These are phyloP conservation scores for Pisolithus tinctorius DNA, from an alignment of 768 basidiomycete genomes.

Conservation along the genomic window DNA sequence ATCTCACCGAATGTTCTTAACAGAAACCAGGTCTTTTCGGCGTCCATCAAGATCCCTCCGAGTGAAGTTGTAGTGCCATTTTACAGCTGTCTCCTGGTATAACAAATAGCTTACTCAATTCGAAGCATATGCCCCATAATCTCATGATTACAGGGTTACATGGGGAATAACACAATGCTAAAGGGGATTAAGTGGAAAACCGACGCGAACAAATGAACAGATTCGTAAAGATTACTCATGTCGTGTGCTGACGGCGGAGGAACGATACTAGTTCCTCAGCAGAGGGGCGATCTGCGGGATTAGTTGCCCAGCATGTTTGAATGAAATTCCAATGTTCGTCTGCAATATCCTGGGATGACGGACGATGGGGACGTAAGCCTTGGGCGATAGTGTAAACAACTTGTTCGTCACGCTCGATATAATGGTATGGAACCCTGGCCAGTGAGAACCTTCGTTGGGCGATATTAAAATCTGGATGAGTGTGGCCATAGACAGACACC, in stretches of 20 bases:
- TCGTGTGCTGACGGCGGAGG: background rate
- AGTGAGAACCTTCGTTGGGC: slow-evolving; percentile 1
- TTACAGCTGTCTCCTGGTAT: no score
- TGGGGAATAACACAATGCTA: background rate
- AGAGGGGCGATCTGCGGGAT: background rate
- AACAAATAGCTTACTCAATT: no score
- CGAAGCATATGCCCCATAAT: no score
- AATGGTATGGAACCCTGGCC: slow-evolving; percentile 7
- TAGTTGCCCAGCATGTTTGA: slow-evolving; percentile 13
- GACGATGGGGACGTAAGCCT: slow-evolving; percentile 3
- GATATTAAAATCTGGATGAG: background rate
- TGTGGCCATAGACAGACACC: slow-evolving; percentile 11
- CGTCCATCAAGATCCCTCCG: no score
- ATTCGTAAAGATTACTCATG: background rate
- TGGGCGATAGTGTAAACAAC: slow-evolving; percentile 3
- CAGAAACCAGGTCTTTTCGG: no score
- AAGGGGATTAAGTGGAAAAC: background rate
- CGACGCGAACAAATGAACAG: background rate
- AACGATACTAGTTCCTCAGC: background rate
- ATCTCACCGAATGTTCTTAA: no score
- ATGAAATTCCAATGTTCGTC: slow-evolving; percentile 7
- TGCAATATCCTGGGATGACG: background rate
- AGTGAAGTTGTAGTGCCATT: no score
- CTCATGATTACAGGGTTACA: background rate
- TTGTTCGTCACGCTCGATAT: slow-evolving; percentile 8